Conservation (phyloP, 805 yeast species). For the Suhomyces sp. region DNA sequence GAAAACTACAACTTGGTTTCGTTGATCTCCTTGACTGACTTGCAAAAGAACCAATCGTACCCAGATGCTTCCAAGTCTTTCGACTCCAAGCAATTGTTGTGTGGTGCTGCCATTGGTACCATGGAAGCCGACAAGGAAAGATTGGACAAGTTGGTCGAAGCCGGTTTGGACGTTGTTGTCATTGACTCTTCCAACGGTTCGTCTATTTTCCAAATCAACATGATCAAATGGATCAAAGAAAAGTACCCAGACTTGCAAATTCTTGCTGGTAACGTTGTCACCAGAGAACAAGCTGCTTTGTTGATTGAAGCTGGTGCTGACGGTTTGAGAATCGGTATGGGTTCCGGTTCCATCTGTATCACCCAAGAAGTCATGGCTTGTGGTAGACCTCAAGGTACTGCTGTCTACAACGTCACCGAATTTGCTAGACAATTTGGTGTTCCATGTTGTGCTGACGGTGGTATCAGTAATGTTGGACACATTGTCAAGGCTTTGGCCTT, state of each 20-base stretch:
- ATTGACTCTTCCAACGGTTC: constrained; percentile 97
- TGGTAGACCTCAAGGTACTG: constrained; percentile 99
- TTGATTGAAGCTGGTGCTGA: constrained; percentile 93
- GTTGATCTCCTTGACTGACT: constrained; percentile 90
- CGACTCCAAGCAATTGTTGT: constrained; percentile 88
- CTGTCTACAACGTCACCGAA: constrained; percentile 90
- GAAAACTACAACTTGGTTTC: constrained; percentile 71
- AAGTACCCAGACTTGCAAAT: constrained; percentile 79
- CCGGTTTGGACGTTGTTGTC: constrained; percentile 95
- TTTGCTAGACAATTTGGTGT: constrained; percentile 95
- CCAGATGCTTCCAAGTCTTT: constrained; percentile 94
- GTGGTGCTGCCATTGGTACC: constrained; percentile 99
- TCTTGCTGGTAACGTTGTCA: constrained; percentile 97
- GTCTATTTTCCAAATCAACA: constrained; percentile 89
- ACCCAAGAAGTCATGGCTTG: constrained; percentile 99
- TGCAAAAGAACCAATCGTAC: constrained; percentile 90
- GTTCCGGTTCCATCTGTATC: constrained; percentile 98
- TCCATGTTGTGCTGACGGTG: constrained; percentile 99
- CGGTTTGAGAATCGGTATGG: constrained; percentile 99
- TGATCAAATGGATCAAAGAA: constrained; percentile 87
- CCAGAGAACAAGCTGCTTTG: constrained; percentile 97
- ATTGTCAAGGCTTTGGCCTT: constrained; percentile 93
- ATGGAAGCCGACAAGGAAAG: constrained; percentile 84
- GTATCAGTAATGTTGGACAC: constrained; percentile 98
- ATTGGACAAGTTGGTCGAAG: constrained; percentile 78